phyloP scores from a whole-genome alignment of 306 rosid genomes.

The Casuarina glauca region DNA sequence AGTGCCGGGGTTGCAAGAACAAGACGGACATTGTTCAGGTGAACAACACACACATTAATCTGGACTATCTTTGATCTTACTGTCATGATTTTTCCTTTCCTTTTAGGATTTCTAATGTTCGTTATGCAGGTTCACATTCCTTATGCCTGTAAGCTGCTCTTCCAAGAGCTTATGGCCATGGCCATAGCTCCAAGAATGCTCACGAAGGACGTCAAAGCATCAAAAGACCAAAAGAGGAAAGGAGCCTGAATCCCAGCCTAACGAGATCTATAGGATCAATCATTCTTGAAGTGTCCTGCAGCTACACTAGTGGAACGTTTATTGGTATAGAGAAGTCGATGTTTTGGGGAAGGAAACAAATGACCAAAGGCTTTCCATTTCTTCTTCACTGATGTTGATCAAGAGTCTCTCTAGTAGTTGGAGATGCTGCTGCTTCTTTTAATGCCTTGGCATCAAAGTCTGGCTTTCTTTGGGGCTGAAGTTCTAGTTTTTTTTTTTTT shows the following conservation, averaged over 20 bases:
- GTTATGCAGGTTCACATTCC: constrained; percentile 82
- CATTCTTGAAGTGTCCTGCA: not conserved
- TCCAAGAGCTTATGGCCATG: constrained; percentile 99
- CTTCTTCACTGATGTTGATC: not conserved
- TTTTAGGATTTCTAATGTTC: constrained; percentile 15
- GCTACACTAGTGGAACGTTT: not conserved
- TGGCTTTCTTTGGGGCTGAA: too few relatives aligned
- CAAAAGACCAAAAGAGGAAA: constrained; percentile 75
- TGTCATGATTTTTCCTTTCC: constrained; percentile 12
- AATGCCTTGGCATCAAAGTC: too few relatives aligned
- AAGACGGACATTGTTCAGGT: constrained; percentile 99
- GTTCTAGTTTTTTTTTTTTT: too few relatives aligned
- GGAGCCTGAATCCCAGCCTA: constrained; percentile 44
- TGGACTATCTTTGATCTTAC: not conserved
- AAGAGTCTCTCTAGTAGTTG: not conserved
- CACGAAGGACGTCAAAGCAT: constrained; percentile 68
- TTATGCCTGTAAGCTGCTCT: constrained; percentile 92
- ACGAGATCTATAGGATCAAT: not conserved
- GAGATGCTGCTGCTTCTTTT: not conserved
- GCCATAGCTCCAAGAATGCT: constrained; percentile 99
- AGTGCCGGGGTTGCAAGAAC: constrained; percentile 97
- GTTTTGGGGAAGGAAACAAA: not conserved
- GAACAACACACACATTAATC: not conserved
- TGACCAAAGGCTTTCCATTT: not conserved
- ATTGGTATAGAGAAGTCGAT: not conserved